These are phyloP conservation scores for Naganishia albida DNA, from an alignment of 1,284 basidiomycete genomes.

Conservation along the genomic window DNA sequence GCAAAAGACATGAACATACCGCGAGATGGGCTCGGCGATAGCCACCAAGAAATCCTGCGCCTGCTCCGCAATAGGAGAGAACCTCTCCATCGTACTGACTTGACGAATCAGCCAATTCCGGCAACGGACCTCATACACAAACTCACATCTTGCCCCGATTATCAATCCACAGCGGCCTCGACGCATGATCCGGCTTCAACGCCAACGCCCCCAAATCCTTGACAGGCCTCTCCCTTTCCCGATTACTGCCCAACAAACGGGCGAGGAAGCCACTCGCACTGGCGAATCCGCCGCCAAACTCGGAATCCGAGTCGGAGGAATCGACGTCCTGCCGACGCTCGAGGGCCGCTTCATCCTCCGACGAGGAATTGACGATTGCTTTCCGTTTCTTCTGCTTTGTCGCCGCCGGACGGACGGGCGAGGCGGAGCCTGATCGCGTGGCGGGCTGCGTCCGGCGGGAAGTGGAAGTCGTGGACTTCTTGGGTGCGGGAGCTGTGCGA, in stretches of 20 bases:
- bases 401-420: neutral
- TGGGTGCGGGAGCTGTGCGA: neutral
- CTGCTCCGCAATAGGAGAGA: conserved; percentile 94
- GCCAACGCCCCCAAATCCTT: conserved; percentile 79
- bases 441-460: neutral
- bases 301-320: conserved; percentile 4
- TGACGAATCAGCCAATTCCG: neutral
- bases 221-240: conserved; percentile 44
- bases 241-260: conserved; percentile 38
- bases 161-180: conserved; percentile 92
- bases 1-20: conserved; percentile 61
- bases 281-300: conserved; percentile 18
- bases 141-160: conserved; percentile 78
- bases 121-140: neutral
- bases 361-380: conserved; percentile 7
- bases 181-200: conserved; percentile 83
- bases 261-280: conserved; percentile 39
- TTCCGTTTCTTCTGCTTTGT: conserved; percentile 6
- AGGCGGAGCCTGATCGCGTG: neutral
- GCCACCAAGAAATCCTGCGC: conserved; percentile 98
- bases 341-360: conserved; percentile 26
- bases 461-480: neutral
- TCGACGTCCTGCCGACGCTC: conserved; percentile 14
- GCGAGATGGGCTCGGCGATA: conserved; percentile 97
- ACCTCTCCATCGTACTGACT: conserved; percentile 78